Evolutionary conservation across 495 filamentous ascomycete genomes (phyloP).

Genomic region (Astrothelium subdiscretum): DNA sequence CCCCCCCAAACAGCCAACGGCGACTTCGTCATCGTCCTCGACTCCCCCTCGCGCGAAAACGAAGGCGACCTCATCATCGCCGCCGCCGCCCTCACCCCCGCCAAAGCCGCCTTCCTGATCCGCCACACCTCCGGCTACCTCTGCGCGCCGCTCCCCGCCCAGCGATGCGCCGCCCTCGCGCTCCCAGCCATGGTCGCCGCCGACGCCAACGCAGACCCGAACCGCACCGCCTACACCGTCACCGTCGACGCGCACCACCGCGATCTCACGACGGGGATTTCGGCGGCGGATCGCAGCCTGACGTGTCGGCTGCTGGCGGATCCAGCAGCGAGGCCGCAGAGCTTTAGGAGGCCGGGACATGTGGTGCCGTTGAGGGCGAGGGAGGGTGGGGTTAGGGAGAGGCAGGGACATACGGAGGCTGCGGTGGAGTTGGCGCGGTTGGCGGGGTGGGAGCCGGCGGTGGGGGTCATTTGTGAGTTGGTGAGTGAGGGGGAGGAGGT

Average conservation of each 20-base stretch:
- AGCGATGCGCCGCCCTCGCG: conserved; percentile 51
- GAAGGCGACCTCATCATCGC: conserved; percentile 97
- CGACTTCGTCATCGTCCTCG: conserved; percentile 92
- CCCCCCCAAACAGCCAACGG: conserved; percentile 49
- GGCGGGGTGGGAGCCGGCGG: conserved; percentile 42
- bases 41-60: conserved; percentile 83
- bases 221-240: conserved; percentile 85
- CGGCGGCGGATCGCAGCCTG: conserved; percentile 72
- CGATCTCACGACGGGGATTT: conserved; percentile 78
- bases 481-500: conserved; percentile 38
- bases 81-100: conserved; percentile 68
- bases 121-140: conserved; percentile 74
- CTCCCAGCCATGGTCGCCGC: conserved; percentile 79
- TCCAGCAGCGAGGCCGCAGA: conserved; percentile 38
- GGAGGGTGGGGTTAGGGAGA: conserved; percentile 65
- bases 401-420: conserved; percentile 86
- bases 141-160: conserved; percentile 68
- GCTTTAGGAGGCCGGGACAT: conserved; percentile 79
- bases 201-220: conserved; percentile 63
- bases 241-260: conserved; percentile 65
- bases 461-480: conserved; percentile 57
- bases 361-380: conserved; percentile 75
- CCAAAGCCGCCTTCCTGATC: conserved; percentile 92
- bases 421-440: conserved; percentile 38
- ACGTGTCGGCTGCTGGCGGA: conserved; percentile 73